These are phyloP conservation scores for Collybia nuda DNA, from an alignment of 768 basidiomycete genomes.

Conservation along the genomic window DNA sequence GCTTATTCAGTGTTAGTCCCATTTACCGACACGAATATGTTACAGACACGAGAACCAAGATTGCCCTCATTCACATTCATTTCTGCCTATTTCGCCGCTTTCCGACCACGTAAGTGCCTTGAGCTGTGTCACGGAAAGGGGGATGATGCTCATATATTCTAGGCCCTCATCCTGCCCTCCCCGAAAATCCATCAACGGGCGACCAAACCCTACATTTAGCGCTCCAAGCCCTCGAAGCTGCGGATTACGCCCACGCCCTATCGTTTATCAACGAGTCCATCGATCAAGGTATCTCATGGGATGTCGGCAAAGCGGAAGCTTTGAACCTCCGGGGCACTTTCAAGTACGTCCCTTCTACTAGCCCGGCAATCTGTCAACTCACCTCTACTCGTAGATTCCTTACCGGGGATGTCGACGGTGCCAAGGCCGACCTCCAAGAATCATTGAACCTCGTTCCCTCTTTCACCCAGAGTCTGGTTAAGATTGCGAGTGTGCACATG, in stretches of 20 bases:
- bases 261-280: slow-evolving; percentile 82
- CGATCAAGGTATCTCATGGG: slow-evolving; percentile 81
- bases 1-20: not conserved
- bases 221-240: slow-evolving; percentile 79
- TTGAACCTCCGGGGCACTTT: slow-evolving; percentile 94
- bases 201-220: slow-evolving; percentile 83
- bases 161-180: slow-evolving; percentile 72
- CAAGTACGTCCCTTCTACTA: slow-evolving; percentile 59
- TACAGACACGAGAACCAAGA: slow-evolving; percentile 72
- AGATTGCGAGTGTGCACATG: slow-evolving; percentile 97
- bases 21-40: not conserved
- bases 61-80: slow-evolving; percentile 92
- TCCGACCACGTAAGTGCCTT: slow-evolving; percentile 73
- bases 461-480: slow-evolving; percentile 89
- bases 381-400: slow-evolving; percentile 65
- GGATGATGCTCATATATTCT: not conserved
- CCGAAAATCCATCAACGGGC: slow-evolving; percentile 73
- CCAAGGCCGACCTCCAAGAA: slow-evolving; percentile 80
- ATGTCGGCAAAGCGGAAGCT: slow-evolving; percentile 79
- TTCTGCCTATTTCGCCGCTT: slow-evolving; percentile 94
- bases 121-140: not conserved
- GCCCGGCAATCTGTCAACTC: not conserved
- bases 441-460: slow-evolving; percentile 65
- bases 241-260: slow-evolving; percentile 81
- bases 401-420: slow-evolving; percentile 76